Evolutionary conservation across 83 land plant species (phyloP), one percentile per base, ranked within the genome.

Genomic region (Diphasiastrum complanatum): DNA sequence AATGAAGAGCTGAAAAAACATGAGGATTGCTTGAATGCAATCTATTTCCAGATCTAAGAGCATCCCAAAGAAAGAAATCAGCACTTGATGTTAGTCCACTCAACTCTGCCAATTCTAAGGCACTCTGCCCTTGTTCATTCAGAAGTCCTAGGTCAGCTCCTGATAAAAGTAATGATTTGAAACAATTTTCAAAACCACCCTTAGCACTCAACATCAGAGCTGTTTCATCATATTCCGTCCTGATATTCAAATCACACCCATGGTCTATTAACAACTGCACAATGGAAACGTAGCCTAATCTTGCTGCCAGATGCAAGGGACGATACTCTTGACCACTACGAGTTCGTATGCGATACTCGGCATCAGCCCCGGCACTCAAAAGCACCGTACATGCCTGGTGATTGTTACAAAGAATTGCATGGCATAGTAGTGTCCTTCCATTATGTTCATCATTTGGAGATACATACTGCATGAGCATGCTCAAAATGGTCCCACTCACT

Each of bases 101-200:
- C 27, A 66, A 43, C 10, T 52, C 61, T 28, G 85, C 87, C 20
- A 85, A 65, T 19, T 66, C 63, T 18, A 70, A 45, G 0, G 61
- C 85, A 55, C 65, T 74, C n/a, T 66, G 67, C 22, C 92, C 87
- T 5, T 30, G 50, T 31, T 32, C 31, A 60, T 75, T 81, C 5
- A 75, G 41, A 33, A 76, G 38, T 8, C 88, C 88, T 51, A 85
- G 56, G 60, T 89, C 96, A 29, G 96, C 88, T 27, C 88, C 91
- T 12, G 83, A 71, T 10, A 33, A 36, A 3, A 78, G 75, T 57
- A 89, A 64, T 11, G 78, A 67, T 28, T 37, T 37, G 37, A 85
- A 70, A 60, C 91, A 89, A 25, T 81, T 82, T 24, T 72, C 77
- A 5, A 59, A 74, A 58, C 71, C 73, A 25, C 69, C 45, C 43